These are phyloP conservation scores for Cyberlindnera japonica DNA, from an alignment of 805 yeast genomes.

Conservation along the genomic window DNA sequence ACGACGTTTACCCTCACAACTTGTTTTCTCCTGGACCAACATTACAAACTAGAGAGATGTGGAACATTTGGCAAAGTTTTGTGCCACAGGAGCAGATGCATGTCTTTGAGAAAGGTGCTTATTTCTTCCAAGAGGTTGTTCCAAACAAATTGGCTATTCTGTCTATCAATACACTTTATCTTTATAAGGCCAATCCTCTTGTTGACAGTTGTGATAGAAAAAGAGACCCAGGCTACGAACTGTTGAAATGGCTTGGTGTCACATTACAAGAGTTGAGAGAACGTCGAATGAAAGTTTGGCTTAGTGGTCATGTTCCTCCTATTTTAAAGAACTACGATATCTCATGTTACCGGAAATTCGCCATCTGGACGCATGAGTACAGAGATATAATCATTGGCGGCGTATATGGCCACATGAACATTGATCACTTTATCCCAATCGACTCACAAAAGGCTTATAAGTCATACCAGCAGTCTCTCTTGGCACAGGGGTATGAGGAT, in stretches of 20 bases:
- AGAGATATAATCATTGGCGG: conserved; percentile 83
- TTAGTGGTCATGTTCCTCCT: conserved; percentile 88
- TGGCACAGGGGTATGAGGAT: conserved; percentile 29
- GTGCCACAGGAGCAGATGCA: conserved; percentile 77
- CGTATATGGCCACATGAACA: conserved; percentile 84
- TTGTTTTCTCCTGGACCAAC: conserved; percentile 85
- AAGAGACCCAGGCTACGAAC: conserved; percentile 76
- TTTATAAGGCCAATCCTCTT: conserved; percentile 73
- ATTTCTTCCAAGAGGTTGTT: conserved; percentile 71
- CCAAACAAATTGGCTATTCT: conserved; percentile 75
- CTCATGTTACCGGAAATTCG: conserved; percentile 68
- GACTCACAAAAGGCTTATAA: conserved; percentile 68
- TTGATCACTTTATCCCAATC: conserved; percentile 79
- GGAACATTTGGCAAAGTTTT: conserved; percentile 66
- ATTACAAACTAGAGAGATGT: conserved; percentile 76
- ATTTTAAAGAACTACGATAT: conserved; percentile 71
- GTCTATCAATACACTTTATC: conserved; percentile 73
- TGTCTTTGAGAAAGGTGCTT: conserved; percentile 70
- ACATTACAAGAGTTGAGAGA: conserved; percentile 68
- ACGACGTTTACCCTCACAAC: conserved; percentile 88
- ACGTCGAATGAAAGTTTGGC: conserved; percentile 80
- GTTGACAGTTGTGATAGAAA: conserved; percentile 73
- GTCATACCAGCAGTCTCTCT: conserved; percentile 22
- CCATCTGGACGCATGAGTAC: conserved; percentile 80
- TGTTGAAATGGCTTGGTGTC: conserved; percentile 74